Evolutionary conservation across 345 rosid species (phyloP).

Genomic region (Eucalyptus sp.): DNA sequence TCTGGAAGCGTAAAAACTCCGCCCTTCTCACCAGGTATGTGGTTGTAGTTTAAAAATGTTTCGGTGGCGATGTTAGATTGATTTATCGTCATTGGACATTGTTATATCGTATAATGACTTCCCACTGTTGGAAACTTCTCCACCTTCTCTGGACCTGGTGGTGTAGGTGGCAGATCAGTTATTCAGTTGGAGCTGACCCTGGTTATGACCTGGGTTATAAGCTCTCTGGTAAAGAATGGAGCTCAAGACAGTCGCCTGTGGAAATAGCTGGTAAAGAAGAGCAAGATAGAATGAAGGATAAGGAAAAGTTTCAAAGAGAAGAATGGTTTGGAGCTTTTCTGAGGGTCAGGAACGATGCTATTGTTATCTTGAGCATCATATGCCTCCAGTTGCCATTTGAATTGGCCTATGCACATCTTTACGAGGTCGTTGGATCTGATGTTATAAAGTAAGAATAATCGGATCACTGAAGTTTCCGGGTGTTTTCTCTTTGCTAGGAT

Average conservation of each 20-base stretch:
- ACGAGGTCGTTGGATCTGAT: constrained; percentile 50
- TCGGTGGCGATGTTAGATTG: background rate
- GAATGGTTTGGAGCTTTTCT: constrained; percentile 78
- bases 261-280: constrained; percentile 29
- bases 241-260: constrained; percentile 33
- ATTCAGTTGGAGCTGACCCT: constrained; percentile 46
- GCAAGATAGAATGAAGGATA: constrained; percentile 41
- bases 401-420: constrained; percentile 90
- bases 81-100: background rate
- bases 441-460: constrained; percentile 41
- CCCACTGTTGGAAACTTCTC: background rate
- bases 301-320: constrained; percentile 69
- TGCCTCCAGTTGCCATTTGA: constrained; percentile 98
- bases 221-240: constrained; percentile 44
- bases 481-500: background rate
- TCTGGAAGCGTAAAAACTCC: constrained; percentile 89
- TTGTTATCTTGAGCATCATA: constrained; percentile 59
- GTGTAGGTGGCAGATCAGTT: constrained; percentile 73
- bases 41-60: background rate
- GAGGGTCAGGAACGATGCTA: constrained; percentile 68
- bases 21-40: constrained; percentile 66
- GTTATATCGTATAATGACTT: background rate
- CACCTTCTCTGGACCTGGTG: background rate
- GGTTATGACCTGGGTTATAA: constrained; percentile 24
- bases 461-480: background rate